Conservation (phyloP, 352 stramenopile species). For the Phytophthora lateralis region DNA sequence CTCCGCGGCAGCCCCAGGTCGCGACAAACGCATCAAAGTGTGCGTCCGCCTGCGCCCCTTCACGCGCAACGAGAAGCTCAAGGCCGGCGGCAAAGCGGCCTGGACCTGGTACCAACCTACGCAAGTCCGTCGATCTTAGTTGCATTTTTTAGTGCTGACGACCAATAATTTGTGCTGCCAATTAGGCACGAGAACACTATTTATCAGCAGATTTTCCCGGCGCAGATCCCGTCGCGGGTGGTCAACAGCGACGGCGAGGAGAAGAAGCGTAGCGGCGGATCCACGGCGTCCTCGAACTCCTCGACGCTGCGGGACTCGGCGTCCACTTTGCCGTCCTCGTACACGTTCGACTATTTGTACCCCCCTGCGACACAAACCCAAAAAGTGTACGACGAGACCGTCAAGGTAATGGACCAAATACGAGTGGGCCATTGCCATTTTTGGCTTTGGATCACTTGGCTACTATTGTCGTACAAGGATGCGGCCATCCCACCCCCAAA, state of each 20-base stretch:
- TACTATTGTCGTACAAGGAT: slow-evolving; percentile 34
- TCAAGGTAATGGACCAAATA: slow-evolving; percentile 45
- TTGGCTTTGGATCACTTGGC: slow-evolving; percentile 9
- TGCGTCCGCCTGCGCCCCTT: slow-evolving; percentile 79
- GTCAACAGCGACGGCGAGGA: slow-evolving; percentile 27
- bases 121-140: background rate
- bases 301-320: slow-evolving; percentile 27
- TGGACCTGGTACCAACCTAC: slow-evolving; percentile 68
- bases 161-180: background rate
- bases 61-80: slow-evolving; percentile 73
- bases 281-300: slow-evolving; percentile 44
- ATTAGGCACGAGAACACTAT: slow-evolving; percentile 87
- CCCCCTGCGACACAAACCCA: slow-evolving; percentile 65
- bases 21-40: slow-evolving; percentile 81
- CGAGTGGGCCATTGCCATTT: background rate
- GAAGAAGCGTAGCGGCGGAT: slow-evolving; percentile 39
- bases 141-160: background rate
- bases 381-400: slow-evolving; percentile 85
- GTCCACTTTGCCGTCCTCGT: slow-evolving; percentile 68
- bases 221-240: slow-evolving; percentile 50
- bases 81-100: slow-evolving; percentile 73
- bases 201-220: slow-evolving; percentile 87
- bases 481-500: slow-evolving; percentile 22
- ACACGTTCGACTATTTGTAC: slow-evolving; percentile 90
- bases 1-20: slow-evolving; percentile 22